Conservation (phyloP, 2,329 filamentous ascomycete species). For the Bipolaris zeicola region DNA sequence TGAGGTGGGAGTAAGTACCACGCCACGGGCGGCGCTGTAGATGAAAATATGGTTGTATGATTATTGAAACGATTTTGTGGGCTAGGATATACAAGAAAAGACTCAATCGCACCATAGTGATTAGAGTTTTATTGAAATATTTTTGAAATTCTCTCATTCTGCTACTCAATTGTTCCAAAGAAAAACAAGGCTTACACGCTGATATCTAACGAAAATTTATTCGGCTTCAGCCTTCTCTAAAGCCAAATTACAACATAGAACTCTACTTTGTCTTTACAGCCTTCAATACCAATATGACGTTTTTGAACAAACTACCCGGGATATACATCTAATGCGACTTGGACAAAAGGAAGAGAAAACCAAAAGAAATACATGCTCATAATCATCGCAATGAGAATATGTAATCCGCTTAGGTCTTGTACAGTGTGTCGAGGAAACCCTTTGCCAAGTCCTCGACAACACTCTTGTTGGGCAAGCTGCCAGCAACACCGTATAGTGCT, state of each 20-base stretch:
- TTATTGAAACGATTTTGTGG: not conserved
- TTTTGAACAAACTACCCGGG: not conserved
- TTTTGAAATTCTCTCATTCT: not conserved
- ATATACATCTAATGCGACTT: not conserved
- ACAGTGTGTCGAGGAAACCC: conserved; percentile 90
- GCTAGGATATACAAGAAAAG: not conserved
- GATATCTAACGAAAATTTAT: not conserved
- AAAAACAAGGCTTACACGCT: not conserved
- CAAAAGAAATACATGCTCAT: not conserved
- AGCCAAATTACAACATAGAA: not conserved
- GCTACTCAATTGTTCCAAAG: not conserved
- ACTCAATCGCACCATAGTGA: no score
- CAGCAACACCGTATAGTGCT: conserved; percentile 92
- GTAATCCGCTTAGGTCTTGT: conserved; percentile 69
- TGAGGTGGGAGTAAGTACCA: not conserved
- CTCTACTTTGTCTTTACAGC: no score
- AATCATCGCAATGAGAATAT: not conserved
- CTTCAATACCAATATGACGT: not conserved
- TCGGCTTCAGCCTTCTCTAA: not conserved
- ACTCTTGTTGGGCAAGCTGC: conserved; percentile 92
- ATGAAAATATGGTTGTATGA: conserved; percentile 7
- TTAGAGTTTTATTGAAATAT: no score
- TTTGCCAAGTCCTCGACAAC: conserved; percentile 88
- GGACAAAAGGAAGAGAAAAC: not conserved
- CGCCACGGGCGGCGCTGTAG: conserved; percentile 20